Percentiles rank a stretch among this genome's conserved stretches.
Conservation (phyloP, 2,329 filamentous ascomycete genomes). For the Rhytidhysteron rufulum region DNA sequence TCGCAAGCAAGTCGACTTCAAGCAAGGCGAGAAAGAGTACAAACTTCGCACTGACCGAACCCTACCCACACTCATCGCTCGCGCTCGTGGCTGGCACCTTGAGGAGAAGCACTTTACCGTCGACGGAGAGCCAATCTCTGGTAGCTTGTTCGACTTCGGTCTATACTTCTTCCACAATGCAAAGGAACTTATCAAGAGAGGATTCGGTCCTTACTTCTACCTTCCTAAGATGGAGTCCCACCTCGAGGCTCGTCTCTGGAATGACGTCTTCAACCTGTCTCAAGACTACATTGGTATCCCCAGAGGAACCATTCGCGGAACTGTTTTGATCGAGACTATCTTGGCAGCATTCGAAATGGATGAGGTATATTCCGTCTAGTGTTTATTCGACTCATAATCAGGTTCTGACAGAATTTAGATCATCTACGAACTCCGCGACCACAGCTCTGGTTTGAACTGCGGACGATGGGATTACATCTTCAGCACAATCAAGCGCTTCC, state of each 20-base stretch:
- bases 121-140: constrained; percentile 91
- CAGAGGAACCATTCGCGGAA: constrained; percentile 88
- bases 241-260: constrained; percentile 95
- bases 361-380: constrained; percentile 49
- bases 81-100: constrained; percentile 94
- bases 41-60: constrained; percentile 89
- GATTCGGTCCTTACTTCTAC: constrained; percentile 94
- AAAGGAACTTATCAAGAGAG: constrained; percentile 76
- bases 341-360: constrained; percentile 99
- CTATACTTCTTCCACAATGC: constrained; percentile 99
- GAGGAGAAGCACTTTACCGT: constrained; percentile 98
- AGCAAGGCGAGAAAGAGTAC: constrained; percentile 92
- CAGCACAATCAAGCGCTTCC: constrained; percentile 99
- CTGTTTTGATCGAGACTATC: constrained; percentile 97
- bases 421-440: constrained; percentile 97
- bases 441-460: constrained; percentile 95
- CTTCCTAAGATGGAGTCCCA: constrained; percentile 98
- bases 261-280: constrained; percentile 92
- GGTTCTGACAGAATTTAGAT: constrained; percentile 52
- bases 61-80: constrained; percentile 86
- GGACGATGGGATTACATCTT: constrained; percentile 99
- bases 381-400: not conserved
- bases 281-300: constrained; percentile 91
- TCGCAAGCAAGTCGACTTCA: constrained; percentile 91
- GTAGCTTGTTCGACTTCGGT: constrained; percentile 91